Evolutionary conservation across 192 early-diverging fungal genomes (phyloP).

Genomic region (Coemansia sp.): DNA sequence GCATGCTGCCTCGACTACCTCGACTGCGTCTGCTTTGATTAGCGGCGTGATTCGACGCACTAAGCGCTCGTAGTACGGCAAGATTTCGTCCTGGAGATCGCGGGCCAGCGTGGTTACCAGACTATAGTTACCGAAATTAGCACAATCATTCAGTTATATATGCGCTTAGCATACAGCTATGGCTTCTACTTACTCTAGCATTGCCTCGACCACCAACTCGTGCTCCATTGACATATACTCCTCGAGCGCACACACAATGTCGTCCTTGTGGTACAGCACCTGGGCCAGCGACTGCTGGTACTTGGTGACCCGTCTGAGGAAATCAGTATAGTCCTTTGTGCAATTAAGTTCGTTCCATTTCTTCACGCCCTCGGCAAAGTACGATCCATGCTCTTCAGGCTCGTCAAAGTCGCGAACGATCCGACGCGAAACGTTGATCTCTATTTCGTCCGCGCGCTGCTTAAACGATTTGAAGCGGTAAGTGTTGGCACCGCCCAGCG

Average conservation of each 20-base stretch:
- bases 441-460: conserved; percentile 68
- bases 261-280: conserved; percentile 85
- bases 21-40: conserved; percentile 64
- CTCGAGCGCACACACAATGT: conserved; percentile 65
- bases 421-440: conserved; percentile 76
- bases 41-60: conserved; percentile 63
- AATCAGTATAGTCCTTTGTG: conserved; percentile 74
- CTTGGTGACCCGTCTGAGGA: conserved; percentile 63
- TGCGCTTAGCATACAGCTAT: background rate
- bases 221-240: conserved; percentile 62
- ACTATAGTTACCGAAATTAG: conserved; percentile 23
- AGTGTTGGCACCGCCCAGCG: conserved; percentile 40
- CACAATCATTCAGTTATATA: background rate
- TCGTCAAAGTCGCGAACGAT: conserved; percentile 60
- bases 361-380: conserved; percentile 77
- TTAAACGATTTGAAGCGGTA: conserved; percentile 49
- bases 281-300: conserved; percentile 76
- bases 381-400: conserved; percentile 65
- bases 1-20: conserved; percentile 79
- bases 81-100: conserved; percentile 92
- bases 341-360: conserved; percentile 90
- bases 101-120: conserved; percentile 77
- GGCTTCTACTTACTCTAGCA: conserved; percentile 69
- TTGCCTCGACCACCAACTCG: conserved; percentile 70
- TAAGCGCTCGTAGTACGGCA: conserved; percentile 70